Base-by-base conservation (phyloP, 768 basidiomycete genomes). In the Calvatia gigantea region DNA sequence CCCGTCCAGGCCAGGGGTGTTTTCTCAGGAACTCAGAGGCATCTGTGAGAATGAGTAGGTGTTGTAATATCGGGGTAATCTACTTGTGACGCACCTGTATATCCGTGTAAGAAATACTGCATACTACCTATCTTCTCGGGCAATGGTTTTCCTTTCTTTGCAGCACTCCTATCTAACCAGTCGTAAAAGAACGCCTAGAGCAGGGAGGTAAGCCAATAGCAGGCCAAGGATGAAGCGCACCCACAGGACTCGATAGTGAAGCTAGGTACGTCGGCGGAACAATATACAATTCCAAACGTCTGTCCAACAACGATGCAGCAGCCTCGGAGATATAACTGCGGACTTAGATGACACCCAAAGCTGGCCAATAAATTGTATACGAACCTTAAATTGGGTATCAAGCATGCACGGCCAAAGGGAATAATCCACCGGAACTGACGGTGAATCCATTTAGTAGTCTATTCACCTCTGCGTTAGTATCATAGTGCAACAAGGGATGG, bases 181-280 rank as follows among this genome's bases (percentile, higher is more conserved):
- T 93, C 90, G 62, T 95, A 96, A 69, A 90, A 96, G 70, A 96
- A 96, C 4, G 91, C 89, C 84, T 92, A 60, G 19, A n/a, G n/a
- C 15, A 28, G 12, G 47, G 12, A 11, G 31, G 50, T 56, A 32
- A 62, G 41, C 47, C 23, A 41, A 46, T 5, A 21, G 3, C n/a
- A 27, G 46, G 39, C 32, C 14, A 19, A n/a, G 29, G 15, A 52
- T 14, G 42, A 5, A 4, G 62, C 65, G 39, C 56, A 75, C 83
- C 56, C 54, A 80, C 85, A 8, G 85, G 85, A 65, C 88, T 91
- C 9, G 91, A 88, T 38, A 96, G 71, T 0, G 88, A 86, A 17
- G 91, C 91, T 2, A 95, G 75, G 60, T 91, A 84, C 0, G 94
- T 96, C 15, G 83, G 83, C 45, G 94, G 94, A 6, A 96, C 94